Evolutionary conservation across 305 asterid genomes (phyloP).

Genomic region (Fraxinus latifolia): DNA sequence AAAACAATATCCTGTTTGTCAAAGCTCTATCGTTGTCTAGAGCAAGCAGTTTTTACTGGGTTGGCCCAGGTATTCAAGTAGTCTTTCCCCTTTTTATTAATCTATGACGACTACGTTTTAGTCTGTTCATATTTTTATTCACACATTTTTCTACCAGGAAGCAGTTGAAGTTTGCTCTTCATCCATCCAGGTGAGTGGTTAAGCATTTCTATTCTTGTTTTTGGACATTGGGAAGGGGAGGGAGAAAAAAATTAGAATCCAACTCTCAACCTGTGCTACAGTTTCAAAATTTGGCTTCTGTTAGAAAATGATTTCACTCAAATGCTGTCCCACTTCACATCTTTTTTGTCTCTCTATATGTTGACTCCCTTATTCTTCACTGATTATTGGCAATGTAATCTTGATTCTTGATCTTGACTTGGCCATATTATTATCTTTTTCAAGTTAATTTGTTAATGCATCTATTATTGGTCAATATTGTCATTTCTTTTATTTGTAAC

Average conservation of each 20-base stretch:
- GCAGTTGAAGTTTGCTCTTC: constrained; percentile 87
- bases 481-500: constrained; percentile 32
- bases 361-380: constrained; percentile 15
- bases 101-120: constrained; percentile 7
- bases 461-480: constrained; percentile 9
- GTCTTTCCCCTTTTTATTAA: constrained; percentile 17
- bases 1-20: constrained; percentile 92
- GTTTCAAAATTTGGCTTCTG: constrained; percentile 6
- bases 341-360: constrained; percentile 13
- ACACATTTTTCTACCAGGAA: constrained; percentile 54
- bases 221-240: constrained; percentile 7
- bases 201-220: constrained; percentile 12
- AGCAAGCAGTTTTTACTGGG: constrained; percentile 87
- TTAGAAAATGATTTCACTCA: constrained; percentile 4
- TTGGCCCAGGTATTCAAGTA: constrained; percentile 78
- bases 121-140: constrained; percentile 15
- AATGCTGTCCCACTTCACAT: neutral
- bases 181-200: constrained; percentile 78
- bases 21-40: constrained; percentile 83
- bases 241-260: constrained; percentile 1
- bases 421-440: constrained; percentile 14
- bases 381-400: neutral
- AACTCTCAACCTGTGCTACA: constrained; percentile 14
- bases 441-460: constrained; percentile 20
- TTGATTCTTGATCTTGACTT: constrained; percentile 8